A percentile compares a stretch with the other conserved stretches of the same genome.
Evolutionary conservation across 176 grass and related monocot genomes (phyloP).

Genomic region (Aegilops sharonensis): DNA sequence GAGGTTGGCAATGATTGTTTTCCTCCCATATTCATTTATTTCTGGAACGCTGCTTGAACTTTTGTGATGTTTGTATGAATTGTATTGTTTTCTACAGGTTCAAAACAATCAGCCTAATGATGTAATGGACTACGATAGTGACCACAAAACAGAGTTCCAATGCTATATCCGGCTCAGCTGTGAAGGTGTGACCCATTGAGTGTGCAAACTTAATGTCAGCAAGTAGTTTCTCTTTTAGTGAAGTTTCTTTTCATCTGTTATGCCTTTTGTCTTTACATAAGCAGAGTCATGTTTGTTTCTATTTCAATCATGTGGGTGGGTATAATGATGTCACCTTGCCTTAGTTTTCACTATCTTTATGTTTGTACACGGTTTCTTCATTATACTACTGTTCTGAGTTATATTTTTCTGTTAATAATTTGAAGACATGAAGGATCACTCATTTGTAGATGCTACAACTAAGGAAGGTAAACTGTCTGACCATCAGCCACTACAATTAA

Average conservation of each 20-base stretch:
- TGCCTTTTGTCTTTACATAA: neutral
- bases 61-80: neutral
- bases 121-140: slow-evolving; percentile 25
- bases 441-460: neutral
- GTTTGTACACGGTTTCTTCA: neutral
- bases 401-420: neutral
- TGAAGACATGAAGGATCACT: slow-evolving; percentile 36
- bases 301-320: neutral
- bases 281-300: neutral
- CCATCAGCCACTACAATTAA: slow-evolving; percentile 42
- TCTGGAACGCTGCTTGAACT: neutral
- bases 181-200: slow-evolving; percentile 6
- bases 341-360: neutral
- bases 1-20: slow-evolving; percentile 1
- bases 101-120: slow-evolving; percentile 46
- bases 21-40: neutral
- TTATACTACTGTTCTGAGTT: neutral
- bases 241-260: neutral
- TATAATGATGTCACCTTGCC: neutral
- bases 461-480: slow-evolving; percentile 41
- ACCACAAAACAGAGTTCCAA: slow-evolving; percentile 50
- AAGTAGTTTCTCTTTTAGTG: neutral
- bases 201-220: neutral
- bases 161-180: slow-evolving; percentile 39
- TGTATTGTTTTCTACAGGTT: slow-evolving; percentile 29